Base-by-base conservation (phyloP, 192 early-diverging fungal genomes). In the Podochytrium sp. region DNA sequence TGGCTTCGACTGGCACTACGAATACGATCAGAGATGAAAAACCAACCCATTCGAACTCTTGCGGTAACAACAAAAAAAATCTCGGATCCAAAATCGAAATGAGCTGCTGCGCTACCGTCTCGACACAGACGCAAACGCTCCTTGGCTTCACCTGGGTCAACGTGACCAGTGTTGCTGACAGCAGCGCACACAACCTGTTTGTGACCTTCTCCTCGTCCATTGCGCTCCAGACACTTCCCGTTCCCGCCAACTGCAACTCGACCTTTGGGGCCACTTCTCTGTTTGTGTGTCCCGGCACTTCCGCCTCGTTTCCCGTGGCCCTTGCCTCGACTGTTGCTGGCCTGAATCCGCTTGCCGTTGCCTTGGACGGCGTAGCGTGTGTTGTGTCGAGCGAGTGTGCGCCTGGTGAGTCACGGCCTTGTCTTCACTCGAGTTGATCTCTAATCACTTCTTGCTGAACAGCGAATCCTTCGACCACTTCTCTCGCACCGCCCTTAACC, bases 141-240 rank as follows among this genome's bases (percentile, higher is more conserved):
- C 59, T 61, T 12, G 59, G 59, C 6, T 61, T 18, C 59, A 61
- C 23, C 33, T 61, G 59, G 59, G 5, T 61, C 34, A 61, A 61
- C 38, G 59, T 61, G 16, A 18, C 59, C 6, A n/a, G 18, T 27
- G 25, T 25, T 10, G 14, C 55, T 10, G 27, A 10, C 1, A n/a
- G 16, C 14, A 32, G 23, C 34, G 34, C 59, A 20, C 7, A 55
- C 5, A 7, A 25, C 12, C 10, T 61, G 16, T 10, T 37, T 10
- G 59, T 61, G 5, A 23, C 14, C 30, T 61, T 61, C 32, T 12
- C 7, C 23, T 25, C 34, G 35, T 25, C 30, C 10, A 35, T 61
- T 40, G 59, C 38, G 1, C 5, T 61, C 30, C 38, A 34, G 59
- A 7, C 29, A 4, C 6, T 7, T 12, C 12, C 16, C n/a, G 20